Percentiles rank a stretch among this genome's conserved stretches.
phyloP scores from a whole-genome alignment of 495 filamentous ascomycete species.

The Talaromyces liani region DNA sequence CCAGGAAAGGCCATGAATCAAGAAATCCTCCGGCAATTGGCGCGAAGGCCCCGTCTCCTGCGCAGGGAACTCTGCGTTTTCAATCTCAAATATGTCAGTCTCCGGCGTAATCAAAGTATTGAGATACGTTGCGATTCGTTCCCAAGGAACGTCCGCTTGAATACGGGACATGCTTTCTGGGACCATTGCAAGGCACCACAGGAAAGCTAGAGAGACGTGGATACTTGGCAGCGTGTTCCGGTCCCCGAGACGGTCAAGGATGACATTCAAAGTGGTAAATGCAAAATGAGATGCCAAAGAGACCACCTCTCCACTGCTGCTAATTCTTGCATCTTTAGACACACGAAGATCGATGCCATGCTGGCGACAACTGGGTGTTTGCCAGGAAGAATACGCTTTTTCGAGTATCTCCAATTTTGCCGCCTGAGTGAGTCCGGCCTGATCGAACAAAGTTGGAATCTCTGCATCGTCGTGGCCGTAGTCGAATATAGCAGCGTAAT shows the following conservation, averaged over 20 bases:
- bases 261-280: slow-evolving; percentile 41
- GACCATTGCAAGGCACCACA: slow-evolving; percentile 49
- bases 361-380: not conserved
- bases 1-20: slow-evolving; percentile 70
- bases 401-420: not conserved
- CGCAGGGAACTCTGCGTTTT: slow-evolving; percentile 43
- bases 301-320: slow-evolving; percentile 13
- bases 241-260: slow-evolving; percentile 54
- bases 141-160: slow-evolving; percentile 60
- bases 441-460: slow-evolving; percentile 29
- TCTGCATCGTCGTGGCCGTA: slow-evolving; percentile 52
- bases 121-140: slow-evolving; percentile 50
- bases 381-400: slow-evolving; percentile 1
- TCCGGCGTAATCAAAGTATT: slow-evolving; percentile 51
- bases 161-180: slow-evolving; percentile 44
- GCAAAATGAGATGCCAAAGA: slow-evolving; percentile 34
- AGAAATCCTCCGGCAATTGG: slow-evolving; percentile 81
- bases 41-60: slow-evolving; percentile 40
- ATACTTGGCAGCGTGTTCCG: slow-evolving; percentile 57
- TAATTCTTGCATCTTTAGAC: slow-evolving; percentile 1
- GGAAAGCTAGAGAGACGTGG: slow-evolving; percentile 64
- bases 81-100: slow-evolving; percentile 36
- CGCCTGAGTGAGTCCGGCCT: slow-evolving; percentile 24
- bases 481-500: slow-evolving; percentile 47
- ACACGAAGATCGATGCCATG: not conserved